Base-by-base conservation (phyloP, 2,329 filamentous ascomycete genomes). In the Fusarium protoensiforme region DNA sequence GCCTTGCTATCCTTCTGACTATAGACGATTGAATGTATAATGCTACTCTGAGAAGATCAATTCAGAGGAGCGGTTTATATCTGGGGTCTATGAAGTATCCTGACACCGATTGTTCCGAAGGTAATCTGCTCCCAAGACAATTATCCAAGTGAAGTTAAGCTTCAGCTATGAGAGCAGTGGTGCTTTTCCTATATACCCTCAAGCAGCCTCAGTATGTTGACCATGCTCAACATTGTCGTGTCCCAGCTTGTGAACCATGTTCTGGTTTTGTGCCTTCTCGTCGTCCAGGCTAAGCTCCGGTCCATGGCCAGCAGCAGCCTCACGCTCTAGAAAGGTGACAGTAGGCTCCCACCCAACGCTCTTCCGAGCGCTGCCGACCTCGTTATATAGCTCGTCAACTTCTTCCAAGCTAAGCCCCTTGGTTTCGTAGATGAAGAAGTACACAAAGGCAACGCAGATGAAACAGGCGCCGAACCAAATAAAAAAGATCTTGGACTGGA, bases 401-500 rank as follows among this genome's bases (percentile, higher is more conserved):
- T 94, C 90, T 81, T 94, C 92, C 66, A 94, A 88, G 4, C 89
- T 90, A 5, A 94, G 86, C 63, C 92, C 92, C 86, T 94, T 94
- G 75, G 92, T 94, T 84, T 94, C 92, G 69, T 92, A 92, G 70
- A 94, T 85, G 75, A 91, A 81, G 79, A 88, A 83, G 80, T 85
- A 90, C 59, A 89, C 86, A 79, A 89, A 91, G 38, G 89, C 79
- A 68, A 90, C 85, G 67, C 85, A 87, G 56, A 84, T 79, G 66
- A 85, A 84, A 82, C 89, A 92, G 61, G 90, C 86, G 29, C 85
- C 85, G 43, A 90, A 89, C 90, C 90, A 92, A 77, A 92, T 80
- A 84, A 90, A 92, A 86, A 91, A 84, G 60, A 84, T 83, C 39
- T 61, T 51, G 18, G 58, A 62, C 79, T 91, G 91, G 10, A 94